Conservation (phyloP, 2,329 filamentous ascomycete genomes). For the Sarocladium kiliense region DNA sequence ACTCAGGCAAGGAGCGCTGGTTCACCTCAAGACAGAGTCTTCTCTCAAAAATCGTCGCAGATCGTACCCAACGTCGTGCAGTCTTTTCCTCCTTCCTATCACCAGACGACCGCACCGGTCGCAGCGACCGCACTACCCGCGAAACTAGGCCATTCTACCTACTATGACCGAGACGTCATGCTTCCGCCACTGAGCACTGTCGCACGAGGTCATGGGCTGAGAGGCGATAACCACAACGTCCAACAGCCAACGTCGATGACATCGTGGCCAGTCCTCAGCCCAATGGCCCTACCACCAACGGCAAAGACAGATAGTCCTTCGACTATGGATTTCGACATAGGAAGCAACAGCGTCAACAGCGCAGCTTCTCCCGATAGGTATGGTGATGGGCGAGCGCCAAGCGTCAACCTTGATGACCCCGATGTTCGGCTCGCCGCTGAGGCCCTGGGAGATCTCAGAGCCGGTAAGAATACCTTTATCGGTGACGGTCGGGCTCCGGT, state of each 20-base stretch:
- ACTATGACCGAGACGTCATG: slow-evolving; percentile 23
- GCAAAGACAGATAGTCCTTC: slow-evolving; percentile 39
- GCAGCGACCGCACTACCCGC: background rate
- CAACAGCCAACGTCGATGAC: slow-evolving; percentile 7
- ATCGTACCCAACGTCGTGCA: background rate
- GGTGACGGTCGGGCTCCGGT: too few species aligned
- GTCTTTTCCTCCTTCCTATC: background rate
- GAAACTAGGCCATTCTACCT: slow-evolving; percentile 15
- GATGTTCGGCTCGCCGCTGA: slow-evolving; percentile 68
- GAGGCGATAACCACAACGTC: background rate
- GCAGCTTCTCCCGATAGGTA: slow-evolving; percentile 42
- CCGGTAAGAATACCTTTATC: slow-evolving; percentile 44
- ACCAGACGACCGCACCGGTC: background rate
- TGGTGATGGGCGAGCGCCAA: slow-evolving; percentile 39
- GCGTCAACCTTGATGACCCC: slow-evolving; percentile 58
- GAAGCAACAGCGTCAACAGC: slow-evolving; percentile 33
- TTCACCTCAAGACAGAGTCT: background rate
- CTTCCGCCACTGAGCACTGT: slow-evolving; percentile 32
- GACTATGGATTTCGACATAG: slow-evolving; percentile 43
- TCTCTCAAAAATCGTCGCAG: background rate
- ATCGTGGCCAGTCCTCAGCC: slow-evolving; percentile 46
- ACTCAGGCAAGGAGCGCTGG: background rate
- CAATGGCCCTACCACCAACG: slow-evolving; percentile 23
- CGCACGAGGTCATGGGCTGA: slow-evolving; percentile 17
- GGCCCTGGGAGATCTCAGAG: slow-evolving; percentile 67